phyloP scores from a whole-genome alignment of 177 flowering plant species.

The Telopea speciosissima region DNA sequence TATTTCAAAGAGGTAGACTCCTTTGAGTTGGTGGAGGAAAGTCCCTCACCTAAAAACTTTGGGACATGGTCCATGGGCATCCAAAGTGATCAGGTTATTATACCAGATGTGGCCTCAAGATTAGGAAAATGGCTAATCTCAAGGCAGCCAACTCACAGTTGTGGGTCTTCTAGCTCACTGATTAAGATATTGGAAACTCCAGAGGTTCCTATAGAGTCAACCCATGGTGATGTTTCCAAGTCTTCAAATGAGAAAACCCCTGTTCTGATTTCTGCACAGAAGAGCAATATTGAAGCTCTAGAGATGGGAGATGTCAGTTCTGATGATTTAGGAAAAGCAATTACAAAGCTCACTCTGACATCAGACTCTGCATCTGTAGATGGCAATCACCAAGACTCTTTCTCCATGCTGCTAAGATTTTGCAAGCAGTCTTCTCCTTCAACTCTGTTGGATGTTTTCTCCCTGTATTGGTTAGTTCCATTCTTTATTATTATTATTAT shows the following conservation, averaged over 20 bases:
- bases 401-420: conserved; percentile 45
- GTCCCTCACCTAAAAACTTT: conserved; percentile 80
- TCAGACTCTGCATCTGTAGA: conserved; percentile 28
- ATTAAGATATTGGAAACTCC: conserved; percentile 61
- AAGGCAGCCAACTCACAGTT: conserved; percentile 35
- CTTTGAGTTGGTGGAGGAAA: conserved; percentile 79
- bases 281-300: conserved; percentile 11
- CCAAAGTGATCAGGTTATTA: conserved; percentile 24
- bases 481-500: neutral
- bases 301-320: conserved; percentile 19
- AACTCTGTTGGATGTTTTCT: conserved; percentile 47
- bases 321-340: conserved; percentile 43
- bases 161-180: conserved; percentile 48
- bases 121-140: conserved; percentile 61
- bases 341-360: conserved; percentile 59
- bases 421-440: conserved; percentile 77
- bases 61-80: conserved; percentile 55
- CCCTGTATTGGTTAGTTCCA: conserved; percentile 48
- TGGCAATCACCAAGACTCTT: conserved; percentile 36
- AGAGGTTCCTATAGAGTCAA: conserved; percentile 24
- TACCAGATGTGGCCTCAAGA: conserved; percentile 56
- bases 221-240: conserved; percentile 17
- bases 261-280: conserved; percentile 15
- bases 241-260: conserved; percentile 28
- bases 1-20: conserved; percentile 90